Percentiles rank a stretch among this genome's conserved stretches.
Evolutionary conservation across 768 basidiomycete species (phyloP).

Genomic region (Phanerochaete carnosa): DNA sequence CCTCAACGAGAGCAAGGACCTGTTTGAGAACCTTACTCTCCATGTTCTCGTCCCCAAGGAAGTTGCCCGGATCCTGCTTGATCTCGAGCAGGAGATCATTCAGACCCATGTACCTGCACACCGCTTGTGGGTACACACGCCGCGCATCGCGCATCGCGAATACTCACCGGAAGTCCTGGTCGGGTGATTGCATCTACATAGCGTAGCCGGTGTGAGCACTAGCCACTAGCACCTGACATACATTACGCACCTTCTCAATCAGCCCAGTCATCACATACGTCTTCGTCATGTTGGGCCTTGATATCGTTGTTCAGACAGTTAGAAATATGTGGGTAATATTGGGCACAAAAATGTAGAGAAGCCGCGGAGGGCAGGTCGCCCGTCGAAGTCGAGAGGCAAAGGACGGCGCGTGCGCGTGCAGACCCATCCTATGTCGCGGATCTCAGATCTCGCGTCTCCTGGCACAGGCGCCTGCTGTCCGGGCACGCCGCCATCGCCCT

Average conservation of each 20-base stretch:
- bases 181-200: conserved; percentile 79
- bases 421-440: conserved; percentile 3
- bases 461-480: background rate
- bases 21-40: conserved; percentile 84
- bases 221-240: background rate
- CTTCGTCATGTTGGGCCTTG: conserved; percentile 61
- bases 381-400: conserved; percentile 3
- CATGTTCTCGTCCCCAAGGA: conserved; percentile 78
- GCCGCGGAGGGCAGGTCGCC: conserved; percentile 14
- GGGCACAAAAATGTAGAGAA: conserved; percentile 8
- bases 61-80: conserved; percentile 69
- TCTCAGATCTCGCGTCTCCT: conserved; percentile 11
- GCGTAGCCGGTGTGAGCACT: background rate
- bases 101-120: conserved; percentile 87
- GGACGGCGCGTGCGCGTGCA: conserved; percentile 1
- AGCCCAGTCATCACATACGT: conserved; percentile 82
- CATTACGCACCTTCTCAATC: conserved; percentile 63
- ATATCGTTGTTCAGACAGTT: background rate
- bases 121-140: conserved; percentile 13
- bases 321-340: conserved; percentile 1
- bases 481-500: background rate
- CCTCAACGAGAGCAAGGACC: conserved; percentile 84
- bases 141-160: conserved; percentile 10
- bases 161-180: conserved; percentile 83
- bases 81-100: conserved; percentile 92